Percentiles rank a stretch among this genome's conserved stretches.
These are phyloP conservation scores for Neonectria neomacrospora DNA, from an alignment of 2,329 filamentous ascomycete species.

Conservation along the genomic window DNA sequence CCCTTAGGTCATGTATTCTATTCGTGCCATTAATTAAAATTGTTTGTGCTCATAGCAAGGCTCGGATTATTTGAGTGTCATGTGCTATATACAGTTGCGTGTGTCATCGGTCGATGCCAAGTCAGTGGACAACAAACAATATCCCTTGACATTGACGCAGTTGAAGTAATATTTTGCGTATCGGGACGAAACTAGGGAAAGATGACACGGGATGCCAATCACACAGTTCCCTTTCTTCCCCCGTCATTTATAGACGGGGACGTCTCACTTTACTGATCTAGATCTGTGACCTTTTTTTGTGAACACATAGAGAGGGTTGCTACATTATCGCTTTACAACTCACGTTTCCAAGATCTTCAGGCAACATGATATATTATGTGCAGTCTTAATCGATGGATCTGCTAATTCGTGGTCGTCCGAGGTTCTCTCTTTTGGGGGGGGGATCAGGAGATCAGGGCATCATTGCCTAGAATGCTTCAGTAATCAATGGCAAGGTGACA, in stretches of 20 bases:
- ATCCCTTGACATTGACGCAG: not conserved
- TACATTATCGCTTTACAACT: not conserved
- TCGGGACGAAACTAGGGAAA: not conserved
- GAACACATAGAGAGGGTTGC: not conserved
- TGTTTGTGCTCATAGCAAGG: too few species aligned
- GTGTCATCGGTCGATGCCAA: constrained; percentile 7
- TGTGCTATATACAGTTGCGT: not conserved
- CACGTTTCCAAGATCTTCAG: too few species aligned
- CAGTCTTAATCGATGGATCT: too few species aligned
- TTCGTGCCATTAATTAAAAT: too few species aligned
- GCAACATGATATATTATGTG: too few species aligned
- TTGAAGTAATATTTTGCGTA: not conserved
- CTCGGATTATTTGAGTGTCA: not conserved
- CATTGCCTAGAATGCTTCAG: not conserved
- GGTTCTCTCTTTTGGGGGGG: too few species aligned
- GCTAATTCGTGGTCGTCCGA: too few species aligned
- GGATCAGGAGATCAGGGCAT: too few species aligned
- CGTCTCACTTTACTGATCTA: constrained; percentile 2
- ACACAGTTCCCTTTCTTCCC: not conserved
- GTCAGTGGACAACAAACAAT: constrained; percentile 2
- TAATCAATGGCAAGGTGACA: not conserved
- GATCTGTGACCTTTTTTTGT: not conserved
- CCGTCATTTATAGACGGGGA: not conserved
- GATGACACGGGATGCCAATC: not conserved
- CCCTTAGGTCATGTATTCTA: too few species aligned